Evolutionary conservation across 495 filamentous ascomycete genomes (phyloP).

Genomic region (Xylaria cubensis): DNA sequence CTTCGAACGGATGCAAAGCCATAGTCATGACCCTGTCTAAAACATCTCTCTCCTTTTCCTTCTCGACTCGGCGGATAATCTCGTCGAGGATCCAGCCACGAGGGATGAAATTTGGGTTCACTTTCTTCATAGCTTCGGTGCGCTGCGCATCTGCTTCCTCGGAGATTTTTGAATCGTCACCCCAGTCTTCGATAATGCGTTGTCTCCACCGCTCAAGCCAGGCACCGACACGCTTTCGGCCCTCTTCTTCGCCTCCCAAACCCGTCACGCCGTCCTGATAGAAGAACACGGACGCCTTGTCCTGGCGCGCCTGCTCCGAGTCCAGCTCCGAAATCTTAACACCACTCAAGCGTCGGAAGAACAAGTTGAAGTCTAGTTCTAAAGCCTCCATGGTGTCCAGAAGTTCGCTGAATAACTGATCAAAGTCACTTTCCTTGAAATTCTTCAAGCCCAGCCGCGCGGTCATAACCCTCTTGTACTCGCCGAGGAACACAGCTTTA

Average conservation of each 20-base stretch:
- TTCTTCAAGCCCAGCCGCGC: constrained; percentile 74
- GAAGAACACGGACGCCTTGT: constrained; percentile 72
- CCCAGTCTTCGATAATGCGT: constrained; percentile 76
- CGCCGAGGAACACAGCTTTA: constrained; percentile 79
- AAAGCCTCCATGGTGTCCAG: constrained; percentile 82
- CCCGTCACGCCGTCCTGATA: constrained; percentile 67
- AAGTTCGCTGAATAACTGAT: constrained; percentile 74
- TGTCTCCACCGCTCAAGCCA: constrained; percentile 79
- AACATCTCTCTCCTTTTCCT: constrained; percentile 79
- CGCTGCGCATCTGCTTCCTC: constrained; percentile 65
- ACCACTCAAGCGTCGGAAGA: constrained; percentile 77
- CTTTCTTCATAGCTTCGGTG: constrained; percentile 73
- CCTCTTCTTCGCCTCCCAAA: constrained; percentile 64
- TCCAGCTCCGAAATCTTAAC: constrained; percentile 64
- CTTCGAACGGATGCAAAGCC: constrained; percentile 81
- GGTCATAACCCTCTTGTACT: constrained; percentile 86
- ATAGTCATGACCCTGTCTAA: constrained; percentile 77
- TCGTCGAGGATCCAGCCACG: constrained; percentile 93
- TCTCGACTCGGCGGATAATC: constrained; percentile 85
- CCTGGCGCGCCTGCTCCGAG: constrained; percentile 63
- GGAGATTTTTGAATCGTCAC: constrained; percentile 42
- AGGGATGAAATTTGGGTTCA: constrained; percentile 92
- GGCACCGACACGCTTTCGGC: constrained; percentile 65
- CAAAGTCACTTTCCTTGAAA: constrained; percentile 73
- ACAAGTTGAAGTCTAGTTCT: constrained; percentile 89